Base-by-base conservation (phyloP, 1,284 basidiomycete species). In the Cutaneotrichosporon sp. region DNA sequence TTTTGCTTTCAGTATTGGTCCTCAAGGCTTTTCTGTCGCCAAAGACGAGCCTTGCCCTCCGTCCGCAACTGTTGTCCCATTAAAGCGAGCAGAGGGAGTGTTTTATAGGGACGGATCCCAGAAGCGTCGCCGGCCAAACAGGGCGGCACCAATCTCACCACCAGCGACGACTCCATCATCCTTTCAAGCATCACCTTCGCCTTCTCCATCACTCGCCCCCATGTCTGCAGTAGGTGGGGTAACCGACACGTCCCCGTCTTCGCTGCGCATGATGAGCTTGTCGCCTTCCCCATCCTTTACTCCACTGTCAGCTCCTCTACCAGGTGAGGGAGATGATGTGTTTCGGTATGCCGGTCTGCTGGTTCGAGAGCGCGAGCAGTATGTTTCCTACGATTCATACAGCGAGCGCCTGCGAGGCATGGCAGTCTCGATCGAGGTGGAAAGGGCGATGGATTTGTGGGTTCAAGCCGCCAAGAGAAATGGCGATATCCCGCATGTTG, bases 1-100 rank as follows among this genome's bases (percentile, higher is more conserved):
- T 2, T 65, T 67, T 43, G 61, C 56, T 1, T 67, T 67, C 46
- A 67, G 59, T 10, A 64, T 67, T 21, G 63, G 65, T 8, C 62
- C 65, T 0, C 42, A 54, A 21, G 65, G 65, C 1, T 65, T 67
- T 42, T 26, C 23, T 4, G 41, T 51, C 15, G 49, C 52, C 4
- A 41, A 20, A 9, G 40, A 54, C 2, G 48, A 26, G 15, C 37
- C n/a, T n/a, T n/a, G n/a, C 22, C 4, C 7, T 30, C 26, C 33
- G 1, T 12, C 15, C 12, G 13, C n/a, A n/a, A 30, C 42, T n/a
- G 42, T 44, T 15, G 26, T 44, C 3, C 14, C 30, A 3, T 30
- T 30, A 10, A 30, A 30, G 10, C 26, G 26, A 7, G 7, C 5
- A 10, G 10, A 30, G 7, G 26, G 10, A 10, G 26, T 10, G 10